phyloP scores from a whole-genome alignment of 495 filamentous ascomycete species.

The Trichocladium uniseriatum region DNA sequence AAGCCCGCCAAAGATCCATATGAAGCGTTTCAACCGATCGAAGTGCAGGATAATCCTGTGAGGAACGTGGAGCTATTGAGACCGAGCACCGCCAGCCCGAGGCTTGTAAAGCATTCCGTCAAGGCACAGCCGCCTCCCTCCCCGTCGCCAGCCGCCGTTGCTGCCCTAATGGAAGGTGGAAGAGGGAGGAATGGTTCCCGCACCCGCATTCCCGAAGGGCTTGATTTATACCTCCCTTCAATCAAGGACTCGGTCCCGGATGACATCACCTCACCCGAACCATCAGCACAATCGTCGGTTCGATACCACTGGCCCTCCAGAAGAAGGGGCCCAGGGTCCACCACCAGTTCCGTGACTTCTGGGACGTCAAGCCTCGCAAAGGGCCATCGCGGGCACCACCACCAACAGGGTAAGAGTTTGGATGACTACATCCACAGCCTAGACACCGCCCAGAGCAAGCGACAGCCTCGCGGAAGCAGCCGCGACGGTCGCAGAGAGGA shows the following conservation, averaged over 20 bases:
- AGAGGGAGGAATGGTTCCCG: constrained; percentile 60
- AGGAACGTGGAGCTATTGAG: constrained; percentile 23
- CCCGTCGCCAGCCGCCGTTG: constrained; percentile 37
- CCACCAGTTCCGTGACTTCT: constrained; percentile 38
- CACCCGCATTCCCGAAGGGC: constrained; percentile 70
- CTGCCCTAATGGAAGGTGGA: constrained; percentile 44
- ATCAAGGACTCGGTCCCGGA: constrained; percentile 45
- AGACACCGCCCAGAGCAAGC: constrained; percentile 58
- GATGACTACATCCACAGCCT: constrained; percentile 85
- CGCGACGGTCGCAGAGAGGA: constrained; percentile 47
- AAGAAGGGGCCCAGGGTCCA: constrained; percentile 38
- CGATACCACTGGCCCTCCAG: constrained; percentile 40
- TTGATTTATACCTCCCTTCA: constrained; percentile 63
- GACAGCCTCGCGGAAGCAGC: constrained; percentile 46
- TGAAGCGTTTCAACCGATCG: constrained; percentile 11
- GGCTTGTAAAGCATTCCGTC: constrained; percentile 34
- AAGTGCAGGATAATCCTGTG: constrained; percentile 3
- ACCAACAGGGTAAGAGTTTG: constrained; percentile 48
- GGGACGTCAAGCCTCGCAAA: constrained; percentile 29
- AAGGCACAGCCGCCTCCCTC: constrained; percentile 41
- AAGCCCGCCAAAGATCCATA: constrained; percentile 16
- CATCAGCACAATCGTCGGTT: constrained; percentile 34
- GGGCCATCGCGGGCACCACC: constrained; percentile 29
- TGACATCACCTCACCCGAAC: constrained; percentile 43
- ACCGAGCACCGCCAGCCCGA: constrained; percentile 42